phyloP scores from a whole-genome alignment of 2,329 filamentous ascomycete species.

The Neurospora sp. region DNA sequence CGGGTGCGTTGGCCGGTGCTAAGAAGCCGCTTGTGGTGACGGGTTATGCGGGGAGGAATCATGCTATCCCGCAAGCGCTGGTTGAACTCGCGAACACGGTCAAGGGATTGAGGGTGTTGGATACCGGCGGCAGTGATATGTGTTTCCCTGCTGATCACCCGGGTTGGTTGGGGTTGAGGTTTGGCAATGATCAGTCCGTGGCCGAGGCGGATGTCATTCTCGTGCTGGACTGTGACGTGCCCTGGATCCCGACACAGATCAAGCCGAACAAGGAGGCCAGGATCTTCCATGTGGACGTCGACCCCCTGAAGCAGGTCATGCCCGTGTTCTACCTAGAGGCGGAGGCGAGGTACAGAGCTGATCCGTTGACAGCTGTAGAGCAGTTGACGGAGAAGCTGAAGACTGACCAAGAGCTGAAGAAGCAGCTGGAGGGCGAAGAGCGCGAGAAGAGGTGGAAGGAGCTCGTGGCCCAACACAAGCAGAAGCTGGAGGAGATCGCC shows the following conservation, averaged over 20 bases:
- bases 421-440: conserved; percentile 28
- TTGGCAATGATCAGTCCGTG: conserved; percentile 64
- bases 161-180: conserved; percentile 60
- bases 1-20: conserved; percentile 52
- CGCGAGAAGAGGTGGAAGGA: conserved; percentile 37
- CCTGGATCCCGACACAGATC: conserved; percentile 78
- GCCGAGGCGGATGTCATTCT: conserved; percentile 73
- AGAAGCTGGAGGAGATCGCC: conserved; percentile 51
- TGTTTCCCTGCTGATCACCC: conserved; percentile 66
- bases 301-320: conserved; percentile 62
- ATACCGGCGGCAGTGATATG: conserved; percentile 73
- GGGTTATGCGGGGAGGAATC: conserved; percentile 63
- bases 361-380: conserved; percentile 53
- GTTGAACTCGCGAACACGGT: conserved; percentile 59
- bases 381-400: conserved; percentile 59
- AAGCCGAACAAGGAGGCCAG: conserved; percentile 41
- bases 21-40: conserved; percentile 60
- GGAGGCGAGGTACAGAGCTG: conserved; percentile 55
- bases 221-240: conserved; percentile 81
- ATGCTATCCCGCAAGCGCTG: conserved; percentile 48
- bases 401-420: conserved; percentile 30
- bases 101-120: conserved; percentile 60
- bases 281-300: conserved; percentile 56
- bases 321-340: conserved; percentile 63
- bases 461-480: conserved; percentile 47